Evolutionary conservation across 2,329 filamentous ascomycete species (phyloP).

Genomic region (Verticillium alfalfae): DNA sequence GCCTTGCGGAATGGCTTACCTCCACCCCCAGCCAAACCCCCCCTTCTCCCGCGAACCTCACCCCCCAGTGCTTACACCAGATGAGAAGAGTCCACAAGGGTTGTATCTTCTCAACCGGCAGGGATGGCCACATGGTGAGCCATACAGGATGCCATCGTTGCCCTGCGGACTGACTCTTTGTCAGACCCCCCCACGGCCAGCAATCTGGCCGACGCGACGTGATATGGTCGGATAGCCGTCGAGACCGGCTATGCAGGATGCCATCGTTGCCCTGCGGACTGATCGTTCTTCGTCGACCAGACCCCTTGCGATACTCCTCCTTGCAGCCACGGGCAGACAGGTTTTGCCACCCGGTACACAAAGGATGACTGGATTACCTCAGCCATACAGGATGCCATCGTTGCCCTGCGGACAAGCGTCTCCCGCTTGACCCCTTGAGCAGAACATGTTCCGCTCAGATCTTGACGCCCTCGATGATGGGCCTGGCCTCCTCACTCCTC

Average conservation of each 20-base stretch:
- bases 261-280: conserved; percentile 21
- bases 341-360: conserved; percentile 4
- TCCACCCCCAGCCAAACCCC: conserved; percentile 2
- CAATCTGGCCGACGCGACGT: not conserved
- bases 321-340: not conserved
- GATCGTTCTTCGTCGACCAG: conserved; percentile 7
- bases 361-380: conserved; percentile 8
- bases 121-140: conserved; percentile 6
- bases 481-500: conserved; percentile 72
- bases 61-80: not conserved
- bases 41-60: not conserved
- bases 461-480: conserved; percentile 61
- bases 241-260: conserved; percentile 14
- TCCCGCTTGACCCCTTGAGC: conserved; percentile 8
- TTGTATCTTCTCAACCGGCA: not conserved
- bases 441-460: conserved; percentile 26
- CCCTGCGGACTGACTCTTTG: not conserved
- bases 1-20: conserved; percentile 9
- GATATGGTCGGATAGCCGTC: not conserved
- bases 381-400: conserved; percentile 23
- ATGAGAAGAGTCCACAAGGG: not conserved
- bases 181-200: not conserved
- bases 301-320: conserved; percentile 6
- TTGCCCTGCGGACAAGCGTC: conserved; percentile 22
- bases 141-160: not conserved